Conservation (phyloP, 371 early-diverging fungal genomes). For the Apophysomyces ossiformis region DNA sequence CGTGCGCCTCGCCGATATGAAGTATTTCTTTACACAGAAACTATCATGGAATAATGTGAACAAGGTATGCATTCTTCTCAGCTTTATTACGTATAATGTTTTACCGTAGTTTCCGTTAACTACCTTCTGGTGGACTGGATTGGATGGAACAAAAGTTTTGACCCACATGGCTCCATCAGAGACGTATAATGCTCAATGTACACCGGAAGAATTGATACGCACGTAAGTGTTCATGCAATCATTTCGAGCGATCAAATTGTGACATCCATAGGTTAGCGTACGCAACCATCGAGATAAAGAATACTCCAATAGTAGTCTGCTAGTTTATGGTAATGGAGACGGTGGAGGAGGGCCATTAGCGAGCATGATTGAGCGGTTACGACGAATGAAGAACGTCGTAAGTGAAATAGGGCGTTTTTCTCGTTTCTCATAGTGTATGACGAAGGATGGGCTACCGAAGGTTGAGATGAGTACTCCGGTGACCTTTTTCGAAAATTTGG, state of each 20-base stretch:
- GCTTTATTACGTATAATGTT: neutral
- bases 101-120: conserved; percentile 83
- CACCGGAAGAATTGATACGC: conserved; percentile 36
- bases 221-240: conserved; percentile 14
- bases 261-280: conserved; percentile 48
- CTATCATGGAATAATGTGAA: conserved; percentile 97
- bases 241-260: neutral
- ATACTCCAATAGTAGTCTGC: conserved; percentile 80
- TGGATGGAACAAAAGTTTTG: conserved; percentile 40
- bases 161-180: conserved; percentile 47
- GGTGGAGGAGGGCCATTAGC: conserved; percentile 94
- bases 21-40: conserved; percentile 97
- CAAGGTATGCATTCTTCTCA: conserved; percentile 44
- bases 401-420: neutral
- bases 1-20: conserved; percentile 69
- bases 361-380: conserved; percentile 83
- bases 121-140: conserved; percentile 77
- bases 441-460: conserved; percentile 70
- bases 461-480: conserved; percentile 73
- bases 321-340: conserved; percentile 95
- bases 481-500: conserved; percentile 81
- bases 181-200: conserved; percentile 44
- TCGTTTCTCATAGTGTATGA: neutral
- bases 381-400: conserved; percentile 70
- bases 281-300: conserved; percentile 82